Percentiles rank a stretch among this genome's conserved stretches.
phyloP scores from a whole-genome alignment of 2,329 filamentous ascomycete species.

The Blastomyces gilchristii region DNA sequence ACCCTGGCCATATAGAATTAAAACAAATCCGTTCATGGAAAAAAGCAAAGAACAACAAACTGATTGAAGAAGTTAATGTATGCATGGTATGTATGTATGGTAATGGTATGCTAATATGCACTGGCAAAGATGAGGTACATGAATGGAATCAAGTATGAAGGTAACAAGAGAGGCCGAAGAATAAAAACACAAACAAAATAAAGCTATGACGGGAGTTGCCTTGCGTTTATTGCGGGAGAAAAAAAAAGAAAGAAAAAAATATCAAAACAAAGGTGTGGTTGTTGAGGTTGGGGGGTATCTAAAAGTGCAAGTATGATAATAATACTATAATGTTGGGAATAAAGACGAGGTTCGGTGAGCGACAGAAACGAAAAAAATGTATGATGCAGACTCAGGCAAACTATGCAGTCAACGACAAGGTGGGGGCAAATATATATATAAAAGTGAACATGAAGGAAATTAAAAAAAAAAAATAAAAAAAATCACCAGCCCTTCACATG shows the following conservation, averaged over 20 bases:
- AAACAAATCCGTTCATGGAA: too few species aligned
- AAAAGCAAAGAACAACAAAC: too few species aligned
- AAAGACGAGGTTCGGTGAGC: neutral
- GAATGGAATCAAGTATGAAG: neutral
- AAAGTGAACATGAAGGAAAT: neutral
- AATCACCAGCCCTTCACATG: conserved; percentile 73
- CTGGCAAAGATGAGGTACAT: neutral
- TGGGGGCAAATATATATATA: neutral
- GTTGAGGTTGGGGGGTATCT: neutral
- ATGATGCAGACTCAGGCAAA: neutral
- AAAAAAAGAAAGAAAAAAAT: neutral
- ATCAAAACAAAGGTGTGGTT: neutral
- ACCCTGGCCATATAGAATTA: too few species aligned
- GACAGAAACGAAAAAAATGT: neutral
- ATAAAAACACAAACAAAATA: neutral
- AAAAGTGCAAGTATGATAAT: neutral
- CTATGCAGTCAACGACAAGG: too few species aligned
- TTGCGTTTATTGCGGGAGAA: neutral
- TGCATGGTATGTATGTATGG: neutral
- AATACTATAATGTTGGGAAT: neutral
- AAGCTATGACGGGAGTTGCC: neutral
- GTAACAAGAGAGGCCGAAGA: neutral
- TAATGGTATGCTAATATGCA: neutral
- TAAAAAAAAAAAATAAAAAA: neutral
- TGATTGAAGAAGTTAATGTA: too few species aligned